Conservation (phyloP, 2,329 filamentous ascomycete genomes). For the Aquanectria penicillioides region DNA sequence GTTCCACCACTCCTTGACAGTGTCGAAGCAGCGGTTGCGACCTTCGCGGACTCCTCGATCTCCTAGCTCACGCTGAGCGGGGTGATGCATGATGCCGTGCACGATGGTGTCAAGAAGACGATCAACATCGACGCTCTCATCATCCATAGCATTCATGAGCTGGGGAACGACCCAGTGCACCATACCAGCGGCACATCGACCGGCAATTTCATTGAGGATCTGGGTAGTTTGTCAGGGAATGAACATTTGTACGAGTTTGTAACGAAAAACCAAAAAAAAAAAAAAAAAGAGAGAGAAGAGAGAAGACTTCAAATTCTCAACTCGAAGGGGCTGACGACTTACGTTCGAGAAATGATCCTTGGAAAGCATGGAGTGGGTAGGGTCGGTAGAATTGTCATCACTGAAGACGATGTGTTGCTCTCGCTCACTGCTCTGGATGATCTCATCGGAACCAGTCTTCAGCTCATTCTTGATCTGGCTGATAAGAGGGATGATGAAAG, state of each 20-base stretch:
- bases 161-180: conserved; percentile 90
- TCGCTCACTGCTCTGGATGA: conserved; percentile 84
- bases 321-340: no score
- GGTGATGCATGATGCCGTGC: conserved; percentile 86
- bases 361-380: conserved; percentile 94
- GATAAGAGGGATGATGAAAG: conserved; percentile 87
- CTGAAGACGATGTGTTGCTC: conserved; percentile 90
- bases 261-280: not conserved
- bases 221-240: conserved; percentile 36
- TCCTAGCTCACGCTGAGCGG: conserved; percentile 77
- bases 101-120: conserved; percentile 81
- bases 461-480: conserved; percentile 88
- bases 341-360: conserved; percentile 95
- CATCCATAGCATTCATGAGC: conserved; percentile 87
- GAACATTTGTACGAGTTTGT: not conserved
- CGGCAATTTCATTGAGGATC: conserved; percentile 88
- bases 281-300: not conserved
- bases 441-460: conserved; percentile 83
- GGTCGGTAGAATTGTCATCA: conserved; percentile 79
- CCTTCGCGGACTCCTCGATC: conserved; percentile 78
- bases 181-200: conserved; percentile 81
- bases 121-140: conserved; percentile 75
- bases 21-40: conserved; percentile 79
- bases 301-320: not conserved
- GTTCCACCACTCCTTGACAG: conserved; percentile 85